Percentiles rank a stretch among this genome's conserved stretches.
These are phyloP conservation scores for Tanacetum coccineum DNA, from an alignment of 129 eudicot species.

Conservation along the genomic window DNA sequence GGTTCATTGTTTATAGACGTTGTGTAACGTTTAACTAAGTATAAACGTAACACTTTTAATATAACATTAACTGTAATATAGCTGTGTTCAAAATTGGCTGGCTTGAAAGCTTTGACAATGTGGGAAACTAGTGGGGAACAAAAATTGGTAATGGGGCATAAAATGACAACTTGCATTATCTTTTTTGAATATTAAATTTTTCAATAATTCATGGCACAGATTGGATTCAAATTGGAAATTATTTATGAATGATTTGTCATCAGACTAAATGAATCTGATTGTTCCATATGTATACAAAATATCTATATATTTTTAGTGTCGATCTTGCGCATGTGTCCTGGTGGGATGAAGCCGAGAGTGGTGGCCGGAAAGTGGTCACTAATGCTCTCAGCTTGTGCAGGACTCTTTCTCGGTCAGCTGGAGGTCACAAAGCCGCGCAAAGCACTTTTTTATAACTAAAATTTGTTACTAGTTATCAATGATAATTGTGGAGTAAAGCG, in stretches of 20 bases:
- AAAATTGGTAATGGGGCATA: conserved; percentile 7
- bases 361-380: background rate
- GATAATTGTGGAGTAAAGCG: too few species aligned
- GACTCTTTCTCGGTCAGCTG: too few species aligned
- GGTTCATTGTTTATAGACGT: too few species aligned
- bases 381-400: background rate
- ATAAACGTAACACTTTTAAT: background rate
- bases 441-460: too few species aligned
- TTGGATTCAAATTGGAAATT: background rate
- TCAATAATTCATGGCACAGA: background rate
- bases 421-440: too few species aligned
- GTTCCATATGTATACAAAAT: too few species aligned
- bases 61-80: background rate
- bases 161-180: conserved; percentile 7
- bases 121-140: conserved; percentile 13
- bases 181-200: background rate
- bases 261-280: background rate
- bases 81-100: conserved; percentile 14
- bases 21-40: background rate
- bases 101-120: background rate
- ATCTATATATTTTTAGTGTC: too few species aligned
- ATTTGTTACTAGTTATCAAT: too few species aligned
- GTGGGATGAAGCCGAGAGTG: too few species aligned
- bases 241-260: background rate
- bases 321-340: too few species aligned